Evolutionary conservation across 192 early-diverging fungal species (phyloP).

Genomic region (Allomyces javanicus): DNA sequence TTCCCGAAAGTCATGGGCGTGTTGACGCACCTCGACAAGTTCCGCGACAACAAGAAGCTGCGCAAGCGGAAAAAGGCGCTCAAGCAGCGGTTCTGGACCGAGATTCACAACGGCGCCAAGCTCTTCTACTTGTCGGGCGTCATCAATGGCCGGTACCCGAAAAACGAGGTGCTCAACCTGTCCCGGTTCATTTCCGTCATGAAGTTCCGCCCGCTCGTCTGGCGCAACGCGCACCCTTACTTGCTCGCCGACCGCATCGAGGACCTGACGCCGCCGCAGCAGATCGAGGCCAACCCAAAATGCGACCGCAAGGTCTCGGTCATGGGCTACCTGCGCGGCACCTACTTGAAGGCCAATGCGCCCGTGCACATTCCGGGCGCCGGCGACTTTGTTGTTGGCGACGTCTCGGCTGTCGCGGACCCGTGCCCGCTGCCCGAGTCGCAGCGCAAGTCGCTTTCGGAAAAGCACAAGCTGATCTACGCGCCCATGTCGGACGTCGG

Average conservation of each 20-base stretch:
- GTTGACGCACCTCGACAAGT: constrained; percentile 85
- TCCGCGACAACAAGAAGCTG: constrained; percentile 81
- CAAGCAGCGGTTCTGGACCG: constrained; percentile 99
- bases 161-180: constrained; percentile 83
- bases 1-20: constrained; percentile 98
- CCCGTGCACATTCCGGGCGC: constrained; percentile 92
- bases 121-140: constrained; percentile 93
- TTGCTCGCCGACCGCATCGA: constrained; percentile 90
- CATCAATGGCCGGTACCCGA: constrained; percentile 81
- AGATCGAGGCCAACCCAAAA: constrained; percentile 57
- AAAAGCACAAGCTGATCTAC: constrained; percentile 89
- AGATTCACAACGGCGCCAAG: constrained; percentile 98
- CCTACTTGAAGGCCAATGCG: constrained; percentile 67
- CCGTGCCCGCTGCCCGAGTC: constrained; percentile 97
- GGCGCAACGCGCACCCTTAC: constrained; percentile 97
- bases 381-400: constrained; percentile 62
- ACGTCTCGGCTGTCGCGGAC: constrained; percentile 62
- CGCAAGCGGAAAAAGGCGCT: constrained; percentile 76
- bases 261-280: constrained; percentile 83
- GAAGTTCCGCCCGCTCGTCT: constrained; percentile 89
- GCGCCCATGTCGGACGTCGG: constrained; percentile 97
- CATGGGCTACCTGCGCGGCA: constrained; percentile 90
- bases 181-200: constrained; percentile 95
- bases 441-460: constrained; percentile 66
- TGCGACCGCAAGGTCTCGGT: constrained; percentile 80